Conservation (phyloP, 1,139 yeast species). For the Arxiozyma slooffiae region DNA sequence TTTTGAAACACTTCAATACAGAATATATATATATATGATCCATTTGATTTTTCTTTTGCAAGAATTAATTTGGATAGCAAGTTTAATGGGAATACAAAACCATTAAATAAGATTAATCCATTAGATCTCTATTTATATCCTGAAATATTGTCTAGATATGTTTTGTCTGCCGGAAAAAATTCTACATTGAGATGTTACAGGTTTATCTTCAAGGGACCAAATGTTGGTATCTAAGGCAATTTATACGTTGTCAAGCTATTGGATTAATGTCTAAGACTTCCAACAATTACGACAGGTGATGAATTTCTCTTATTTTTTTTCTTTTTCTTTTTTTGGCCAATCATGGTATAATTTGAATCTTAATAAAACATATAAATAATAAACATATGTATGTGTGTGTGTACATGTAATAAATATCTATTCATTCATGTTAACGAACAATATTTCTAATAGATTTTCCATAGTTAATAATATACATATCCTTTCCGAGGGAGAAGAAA, state of each 20-base stretch:
- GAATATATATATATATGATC: conserved; percentile 51
- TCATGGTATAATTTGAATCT: too few relatives aligned
- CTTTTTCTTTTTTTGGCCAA: too few relatives aligned
- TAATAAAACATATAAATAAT: conserved; percentile 1
- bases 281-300: conserved; percentile 19
- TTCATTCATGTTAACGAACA: neutral
- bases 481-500: neutral
- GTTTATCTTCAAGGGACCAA: conserved; percentile 52
- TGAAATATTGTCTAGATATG: conserved; percentile 46
- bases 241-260: conserved; percentile 56
- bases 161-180: conserved; percentile 60
- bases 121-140: conserved; percentile 58
- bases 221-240: conserved; percentile 56
- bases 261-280: conserved; percentile 60
- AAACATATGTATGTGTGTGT: neutral
- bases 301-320: too few relatives aligned
- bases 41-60: conserved; percentile 62
- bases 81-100: conserved; percentile 20
- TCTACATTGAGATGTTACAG: conserved; percentile 56
- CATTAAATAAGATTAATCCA: conserved; percentile 45
- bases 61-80: conserved; percentile 35
- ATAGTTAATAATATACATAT: too few relatives aligned
- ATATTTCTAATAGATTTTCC: too few relatives aligned
- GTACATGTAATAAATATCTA: neutral
- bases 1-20: conserved; percentile 29